A percentile compares a stretch with the other conserved stretches of the same genome.
phyloP scores from a whole-genome alignment of 2,329 filamentous ascomycete genomes.

The Macrophomina tecta region DNA sequence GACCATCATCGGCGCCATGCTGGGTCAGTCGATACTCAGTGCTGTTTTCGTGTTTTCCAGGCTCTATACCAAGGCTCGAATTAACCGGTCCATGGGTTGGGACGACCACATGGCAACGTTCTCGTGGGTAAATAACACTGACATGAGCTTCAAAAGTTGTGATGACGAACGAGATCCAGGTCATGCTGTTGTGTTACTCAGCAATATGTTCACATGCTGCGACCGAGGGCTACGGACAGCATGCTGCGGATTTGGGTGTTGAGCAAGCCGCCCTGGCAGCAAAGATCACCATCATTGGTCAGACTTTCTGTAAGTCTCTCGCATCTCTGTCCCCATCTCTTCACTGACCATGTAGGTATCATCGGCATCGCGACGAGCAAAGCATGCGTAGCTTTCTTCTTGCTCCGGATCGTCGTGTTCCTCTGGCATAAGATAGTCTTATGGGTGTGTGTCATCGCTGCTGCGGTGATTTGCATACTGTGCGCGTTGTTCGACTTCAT shows the following conservation, averaged over 20 bases:
- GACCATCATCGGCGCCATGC: constrained; percentile 35
- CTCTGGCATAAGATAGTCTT: constrained; percentile 39
- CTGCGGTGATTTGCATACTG: constrained; percentile 36
- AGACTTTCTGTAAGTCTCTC: constrained; percentile 35
- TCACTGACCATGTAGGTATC: constrained; percentile 26
- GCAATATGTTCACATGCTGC: constrained; percentile 37
- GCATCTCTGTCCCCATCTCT: no score
- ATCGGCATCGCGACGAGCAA: constrained; percentile 42
- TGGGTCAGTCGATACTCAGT: constrained; percentile 38
- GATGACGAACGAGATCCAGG: constrained; percentile 29
- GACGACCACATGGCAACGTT: constrained; percentile 38
- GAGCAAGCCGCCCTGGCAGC: constrained; percentile 39
- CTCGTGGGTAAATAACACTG: constrained; percentile 19
- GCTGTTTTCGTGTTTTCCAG: constrained; percentile 36
- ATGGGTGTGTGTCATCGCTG: constrained; percentile 40
- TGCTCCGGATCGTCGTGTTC: constrained; percentile 39
- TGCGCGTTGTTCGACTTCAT: constrained; percentile 38
- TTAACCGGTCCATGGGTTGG: constrained; percentile 39
- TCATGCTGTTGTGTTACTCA: constrained; percentile 37
- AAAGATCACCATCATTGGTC: constrained; percentile 41
- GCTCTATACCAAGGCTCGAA: constrained; percentile 38
- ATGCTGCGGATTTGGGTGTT: constrained; percentile 33
- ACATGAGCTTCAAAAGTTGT: background rate
- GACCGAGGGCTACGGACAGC: constrained; percentile 37
- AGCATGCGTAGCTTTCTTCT: constrained; percentile 39